Conservation (phyloP, 257 asterid genomes). For the Eustoma russellianum region DNA sequence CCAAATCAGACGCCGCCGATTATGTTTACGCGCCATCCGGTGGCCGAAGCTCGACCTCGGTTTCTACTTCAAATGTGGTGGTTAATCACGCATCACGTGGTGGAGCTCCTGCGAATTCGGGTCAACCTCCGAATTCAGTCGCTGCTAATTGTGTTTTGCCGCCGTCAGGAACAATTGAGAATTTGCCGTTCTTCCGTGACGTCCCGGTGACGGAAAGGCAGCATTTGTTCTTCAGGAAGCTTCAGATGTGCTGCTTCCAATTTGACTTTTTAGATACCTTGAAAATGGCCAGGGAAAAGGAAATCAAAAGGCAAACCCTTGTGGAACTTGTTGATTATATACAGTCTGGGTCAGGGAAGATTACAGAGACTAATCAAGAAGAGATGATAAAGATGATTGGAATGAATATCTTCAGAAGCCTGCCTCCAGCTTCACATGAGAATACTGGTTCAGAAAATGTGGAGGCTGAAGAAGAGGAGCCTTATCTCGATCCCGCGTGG, state of each 20-base stretch:
- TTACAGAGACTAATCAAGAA: slow-evolving; percentile 54
- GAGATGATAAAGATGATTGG: slow-evolving; percentile 69
- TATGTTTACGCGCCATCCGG: slow-evolving; percentile 19
- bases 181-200: slow-evolving; percentile 55
- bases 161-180: slow-evolving; percentile 37
- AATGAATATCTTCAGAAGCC: slow-evolving; percentile 52
- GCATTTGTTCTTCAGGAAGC: slow-evolving; percentile 43
- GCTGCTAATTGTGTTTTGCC: slow-evolving; percentile 12
- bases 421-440: slow-evolving; percentile 60
- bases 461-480: slow-evolving; percentile 69
- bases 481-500: slow-evolving; percentile 66
- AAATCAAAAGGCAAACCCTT: slow-evolving; percentile 57
- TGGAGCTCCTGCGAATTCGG: slow-evolving; percentile 15
- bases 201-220: slow-evolving; percentile 53
- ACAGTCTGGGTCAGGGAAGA: slow-evolving; percentile 47
- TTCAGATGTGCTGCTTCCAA: slow-evolving; percentile 47
- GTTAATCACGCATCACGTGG: slow-evolving; percentile 41
- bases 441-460: slow-evolving; percentile 42
- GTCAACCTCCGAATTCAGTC: slow-evolving; percentile 11
- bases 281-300: slow-evolving; percentile 55
- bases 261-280: slow-evolving; percentile 48
- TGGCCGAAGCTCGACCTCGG: slow-evolving; percentile 30
- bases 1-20: slow-evolving; percentile 29
- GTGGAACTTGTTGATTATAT: slow-evolving; percentile 61
- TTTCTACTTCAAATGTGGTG: slow-evolving; percentile 36